Conservation (phyloP, 2,329 filamentous ascomycete genomes). For the Penicillium rolfsii region DNA sequence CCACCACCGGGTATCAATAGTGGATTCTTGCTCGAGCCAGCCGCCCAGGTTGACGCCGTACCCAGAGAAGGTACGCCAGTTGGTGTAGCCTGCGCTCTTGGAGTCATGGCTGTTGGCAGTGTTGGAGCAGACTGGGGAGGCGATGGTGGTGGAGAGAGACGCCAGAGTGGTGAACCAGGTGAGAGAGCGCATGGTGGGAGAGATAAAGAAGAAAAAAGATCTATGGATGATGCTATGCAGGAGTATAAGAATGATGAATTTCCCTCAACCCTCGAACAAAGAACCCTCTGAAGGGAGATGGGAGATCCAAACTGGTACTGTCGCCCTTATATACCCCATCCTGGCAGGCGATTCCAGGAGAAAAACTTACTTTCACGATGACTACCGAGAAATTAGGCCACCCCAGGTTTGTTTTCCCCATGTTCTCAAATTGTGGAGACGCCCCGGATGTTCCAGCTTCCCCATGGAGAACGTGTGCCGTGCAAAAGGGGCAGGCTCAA, state of each 20-base stretch:
- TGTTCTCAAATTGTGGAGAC: not conserved
- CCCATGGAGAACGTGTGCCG: not conserved
- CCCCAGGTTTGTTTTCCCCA: not conserved
- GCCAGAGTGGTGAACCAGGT: slow-evolving; percentile 4
- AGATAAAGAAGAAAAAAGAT: not conserved
- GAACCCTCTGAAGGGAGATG: not conserved
- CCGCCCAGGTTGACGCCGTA: slow-evolving; percentile 32
- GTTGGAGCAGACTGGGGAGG: not conserved
- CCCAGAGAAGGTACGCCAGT: slow-evolving; percentile 27
- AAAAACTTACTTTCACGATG: not conserved
- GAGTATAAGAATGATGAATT: not conserved
- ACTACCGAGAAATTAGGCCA: not conserved
- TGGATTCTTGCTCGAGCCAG: slow-evolving; percentile 33
- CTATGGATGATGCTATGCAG: not conserved
- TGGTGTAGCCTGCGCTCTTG: slow-evolving; percentile 14
- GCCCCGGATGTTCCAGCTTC: slow-evolving; percentile 4
- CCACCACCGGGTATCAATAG: slow-evolving; percentile 31
- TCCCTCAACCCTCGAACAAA: not conserved
- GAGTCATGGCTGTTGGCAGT: not conserved
- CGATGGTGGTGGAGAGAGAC: not conserved
- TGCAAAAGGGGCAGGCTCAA: not conserved
- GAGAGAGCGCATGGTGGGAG: slow-evolving; percentile 1
- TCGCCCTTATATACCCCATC: not conserved
- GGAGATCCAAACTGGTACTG: not conserved
- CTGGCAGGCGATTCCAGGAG: not conserved